Conservation (phyloP, 2,329 filamentous ascomycete genomes). For the Lecanosticta acicola region DNA sequence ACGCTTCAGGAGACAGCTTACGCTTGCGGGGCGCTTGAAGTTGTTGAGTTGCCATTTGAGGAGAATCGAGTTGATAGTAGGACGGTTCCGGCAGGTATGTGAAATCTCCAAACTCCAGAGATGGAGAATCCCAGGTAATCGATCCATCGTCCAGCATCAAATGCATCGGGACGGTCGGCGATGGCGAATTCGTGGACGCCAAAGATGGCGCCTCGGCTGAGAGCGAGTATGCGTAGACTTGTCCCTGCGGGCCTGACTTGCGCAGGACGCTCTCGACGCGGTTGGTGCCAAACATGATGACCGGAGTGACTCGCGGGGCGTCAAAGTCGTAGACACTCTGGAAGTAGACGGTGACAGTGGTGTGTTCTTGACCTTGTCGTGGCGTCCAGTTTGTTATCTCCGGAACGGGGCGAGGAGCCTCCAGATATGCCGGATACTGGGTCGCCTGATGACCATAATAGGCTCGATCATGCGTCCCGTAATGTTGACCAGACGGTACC, state of each 20-base stretch:
- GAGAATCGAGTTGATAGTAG: slow-evolving; percentile 27
- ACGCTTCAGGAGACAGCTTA: slow-evolving; percentile 49
- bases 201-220: slow-evolving; percentile 66
- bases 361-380: slow-evolving; percentile 60
- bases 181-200: slow-evolving; percentile 50
- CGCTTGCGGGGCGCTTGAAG: slow-evolving; percentile 46
- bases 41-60: slow-evolving; percentile 20
- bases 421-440: slow-evolving; percentile 62
- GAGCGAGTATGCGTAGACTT: slow-evolving; percentile 64
- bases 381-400: slow-evolving; percentile 68
- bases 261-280: slow-evolving; percentile 63
- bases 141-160: slow-evolving; percentile 52
- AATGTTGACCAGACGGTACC: slow-evolving; percentile 38
- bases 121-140: slow-evolving; percentile 33
- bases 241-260: slow-evolving; percentile 50
- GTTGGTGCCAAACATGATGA: slow-evolving; percentile 74
- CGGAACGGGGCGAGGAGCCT: slow-evolving; percentile 54
- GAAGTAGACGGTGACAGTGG: slow-evolving; percentile 67
- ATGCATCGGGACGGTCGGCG: slow-evolving; percentile 53
- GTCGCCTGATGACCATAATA: slow-evolving; percentile 48
- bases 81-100: slow-evolving; percentile 42
- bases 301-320: slow-evolving; percentile 47
- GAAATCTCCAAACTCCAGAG: slow-evolving; percentile 56
- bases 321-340: slow-evolving; percentile 68
- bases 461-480: slow-evolving; percentile 46